Percentiles rank a stretch among this genome's conserved stretches.
phyloP scores from a whole-genome alignment of 2,329 filamentous ascomycete genomes.

The Aspergillus fumigatiaffinis region DNA sequence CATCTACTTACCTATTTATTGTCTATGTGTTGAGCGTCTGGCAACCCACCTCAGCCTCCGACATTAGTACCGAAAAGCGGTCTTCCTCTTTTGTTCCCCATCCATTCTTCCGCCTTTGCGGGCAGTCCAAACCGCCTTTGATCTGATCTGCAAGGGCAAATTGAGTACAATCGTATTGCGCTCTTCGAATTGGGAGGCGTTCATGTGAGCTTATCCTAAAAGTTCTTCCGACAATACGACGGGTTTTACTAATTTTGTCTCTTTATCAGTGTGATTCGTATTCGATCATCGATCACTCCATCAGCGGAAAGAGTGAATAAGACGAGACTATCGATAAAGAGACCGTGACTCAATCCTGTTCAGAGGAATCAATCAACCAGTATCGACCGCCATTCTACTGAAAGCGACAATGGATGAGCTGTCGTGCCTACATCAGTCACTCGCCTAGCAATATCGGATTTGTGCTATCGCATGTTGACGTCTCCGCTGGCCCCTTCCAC shows the following conservation, averaged over 20 bases:
- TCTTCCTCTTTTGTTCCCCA: not conserved
- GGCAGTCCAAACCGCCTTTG: not conserved
- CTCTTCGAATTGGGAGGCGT: not conserved
- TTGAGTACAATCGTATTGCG: not conserved
- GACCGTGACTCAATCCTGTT: not conserved
- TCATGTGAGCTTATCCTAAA: not conserved
- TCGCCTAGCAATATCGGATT: constrained; percentile 26
- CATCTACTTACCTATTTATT: not conserved
- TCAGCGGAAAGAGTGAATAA: not conserved
- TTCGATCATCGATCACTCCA: not conserved
- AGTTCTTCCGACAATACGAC: not conserved
- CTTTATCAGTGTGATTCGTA: not conserved
- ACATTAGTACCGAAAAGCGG: not conserved
- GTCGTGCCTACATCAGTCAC: constrained; percentile 22
- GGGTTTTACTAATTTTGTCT: not conserved
- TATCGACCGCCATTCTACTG: constrained; percentile 9
- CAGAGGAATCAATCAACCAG: not conserved
- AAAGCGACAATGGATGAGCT: constrained; percentile 33
- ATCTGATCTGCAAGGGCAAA: not conserved
- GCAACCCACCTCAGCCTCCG: not conserved
- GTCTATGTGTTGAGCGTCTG: not conserved
- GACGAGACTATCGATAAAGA: not conserved
- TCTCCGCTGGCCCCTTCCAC: constrained; percentile 14
- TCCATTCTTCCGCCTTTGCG: constrained; percentile 3
- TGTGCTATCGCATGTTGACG: constrained; percentile 19